phyloP scores from a whole-genome alignment of 1,284 basidiomycete genomes.

The Ceratobasidium sp. region DNA sequence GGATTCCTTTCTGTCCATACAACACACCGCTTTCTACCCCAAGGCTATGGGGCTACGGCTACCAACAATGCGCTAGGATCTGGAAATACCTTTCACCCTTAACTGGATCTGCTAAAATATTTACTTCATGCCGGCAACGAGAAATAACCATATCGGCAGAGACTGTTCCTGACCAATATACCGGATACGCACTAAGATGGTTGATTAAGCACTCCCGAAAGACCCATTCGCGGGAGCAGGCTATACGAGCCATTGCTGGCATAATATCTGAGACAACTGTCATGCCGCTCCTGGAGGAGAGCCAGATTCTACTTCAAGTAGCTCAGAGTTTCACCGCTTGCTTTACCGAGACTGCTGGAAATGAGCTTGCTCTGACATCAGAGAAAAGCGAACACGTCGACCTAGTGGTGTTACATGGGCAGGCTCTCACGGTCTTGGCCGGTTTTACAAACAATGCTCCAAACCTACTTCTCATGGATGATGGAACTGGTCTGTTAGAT shows the following conservation, averaged over 20 bases:
- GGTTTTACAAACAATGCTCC: background rate
- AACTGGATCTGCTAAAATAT: background rate
- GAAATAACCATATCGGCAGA: background rate
- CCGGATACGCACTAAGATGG: no score
- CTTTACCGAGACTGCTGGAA: background rate
- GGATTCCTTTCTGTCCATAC: constrained; percentile 13
- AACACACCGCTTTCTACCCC: constrained; percentile 15
- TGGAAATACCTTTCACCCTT: background rate
- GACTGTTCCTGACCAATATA: background rate
- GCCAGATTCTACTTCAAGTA: background rate
- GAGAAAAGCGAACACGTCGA: background rate
- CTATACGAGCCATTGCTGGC: background rate
- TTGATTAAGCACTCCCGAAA: no score
- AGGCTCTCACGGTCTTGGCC: background rate
- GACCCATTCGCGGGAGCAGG: no score
- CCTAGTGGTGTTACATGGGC: background rate
- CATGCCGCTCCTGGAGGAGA: background rate
- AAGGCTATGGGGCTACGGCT: constrained; percentile 5
- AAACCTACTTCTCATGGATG: no score
- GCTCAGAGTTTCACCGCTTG: constrained; percentile 17
- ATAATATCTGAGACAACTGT: background rate
- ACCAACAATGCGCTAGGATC: background rate
- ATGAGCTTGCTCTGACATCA: no score
- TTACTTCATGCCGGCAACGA: background rate
- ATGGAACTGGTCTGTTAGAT: no score